A percentile compares a stretch with the other conserved stretches of the same genome.
Evolutionary conservation across 2,329 filamentous ascomycete species (phyloP).

Genomic region (Erysiphe pulchra): DNA sequence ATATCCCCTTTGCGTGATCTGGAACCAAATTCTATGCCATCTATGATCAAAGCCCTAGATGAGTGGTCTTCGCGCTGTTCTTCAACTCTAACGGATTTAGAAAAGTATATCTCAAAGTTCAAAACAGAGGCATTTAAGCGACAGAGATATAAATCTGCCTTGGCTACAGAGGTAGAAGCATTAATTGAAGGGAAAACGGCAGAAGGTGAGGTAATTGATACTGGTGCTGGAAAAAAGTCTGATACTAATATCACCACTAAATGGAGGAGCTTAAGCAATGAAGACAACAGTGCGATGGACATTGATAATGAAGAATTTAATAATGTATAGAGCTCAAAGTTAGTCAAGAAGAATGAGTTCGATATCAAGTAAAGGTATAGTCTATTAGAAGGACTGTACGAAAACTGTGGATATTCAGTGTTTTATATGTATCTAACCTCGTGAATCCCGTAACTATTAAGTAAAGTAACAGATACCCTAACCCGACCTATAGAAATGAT

Average conservation of each 20-base stretch:
- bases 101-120: slow-evolving; percentile 45
- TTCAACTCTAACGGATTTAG: slow-evolving; percentile 45
- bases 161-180: slow-evolving; percentile 9
- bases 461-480: too few species aligned
- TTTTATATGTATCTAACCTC: too few species aligned
- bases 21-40: slow-evolving; percentile 41
- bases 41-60: slow-evolving; percentile 40
- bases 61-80: slow-evolving; percentile 62
- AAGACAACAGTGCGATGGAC: slow-evolving; percentile 22
- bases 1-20: slow-evolving; percentile 74
- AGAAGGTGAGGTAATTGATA: slow-evolving; percentile 16
- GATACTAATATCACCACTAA: background rate
- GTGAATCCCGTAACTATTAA: too few species aligned
- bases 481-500: too few species aligned
- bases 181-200: slow-evolving; percentile 11
- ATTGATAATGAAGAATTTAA: slow-evolving; percentile 20
- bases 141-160: slow-evolving; percentile 17
- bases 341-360: background rate
- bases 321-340: background rate
- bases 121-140: slow-evolving; percentile 28
- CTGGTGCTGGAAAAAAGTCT: background rate
- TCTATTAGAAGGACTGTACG: too few species aligned
- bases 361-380: background rate
- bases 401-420: too few species aligned
- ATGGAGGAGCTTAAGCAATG: slow-evolving; percentile 7